phyloP scores from a whole-genome alignment of 331 rosid genomes.

The Quercus lobata region DNA sequence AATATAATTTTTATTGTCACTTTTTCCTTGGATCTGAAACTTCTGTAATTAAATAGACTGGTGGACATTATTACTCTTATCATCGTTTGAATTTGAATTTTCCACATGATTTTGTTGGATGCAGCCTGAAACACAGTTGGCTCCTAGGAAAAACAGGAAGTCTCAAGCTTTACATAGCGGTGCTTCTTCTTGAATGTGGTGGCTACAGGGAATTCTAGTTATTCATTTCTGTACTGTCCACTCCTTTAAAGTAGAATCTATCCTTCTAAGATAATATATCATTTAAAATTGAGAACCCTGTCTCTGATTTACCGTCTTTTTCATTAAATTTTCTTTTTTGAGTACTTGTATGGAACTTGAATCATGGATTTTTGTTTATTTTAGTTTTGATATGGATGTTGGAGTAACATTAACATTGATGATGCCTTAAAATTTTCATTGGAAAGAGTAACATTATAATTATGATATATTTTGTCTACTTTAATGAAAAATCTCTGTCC shows the following conservation, averaged over 20 bases:
- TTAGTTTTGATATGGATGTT: too few relatives aligned
- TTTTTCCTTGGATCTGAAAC: background rate
- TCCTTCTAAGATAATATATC: background rate
- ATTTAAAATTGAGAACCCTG: background rate
- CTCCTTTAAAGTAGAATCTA: background rate
- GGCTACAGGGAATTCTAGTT: conserved; percentile 4
- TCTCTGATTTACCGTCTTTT: background rate
- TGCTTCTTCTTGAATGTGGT: background rate
- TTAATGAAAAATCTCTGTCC: too few relatives aligned
- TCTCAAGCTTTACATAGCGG: background rate
- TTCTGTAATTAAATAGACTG: background rate
- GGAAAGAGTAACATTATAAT: too few relatives aligned
- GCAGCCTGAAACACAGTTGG: conserved; percentile 22
- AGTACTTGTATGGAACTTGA: background rate
- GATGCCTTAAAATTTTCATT: too few relatives aligned
- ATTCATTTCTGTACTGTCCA: background rate
- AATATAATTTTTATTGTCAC: background rate
- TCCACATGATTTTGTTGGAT: background rate
- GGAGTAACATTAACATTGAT: too few relatives aligned
- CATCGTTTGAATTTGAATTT: background rate
- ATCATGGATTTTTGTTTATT: background rate
- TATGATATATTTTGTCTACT: too few relatives aligned
- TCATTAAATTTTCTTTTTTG: background rate
- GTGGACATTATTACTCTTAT: background rate
- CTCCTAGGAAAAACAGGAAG: background rate